These are phyloP conservation scores for Rhodotorula sp. DNA, from an alignment of 1,284 basidiomycete genomes.

Conservation along the genomic window DNA sequence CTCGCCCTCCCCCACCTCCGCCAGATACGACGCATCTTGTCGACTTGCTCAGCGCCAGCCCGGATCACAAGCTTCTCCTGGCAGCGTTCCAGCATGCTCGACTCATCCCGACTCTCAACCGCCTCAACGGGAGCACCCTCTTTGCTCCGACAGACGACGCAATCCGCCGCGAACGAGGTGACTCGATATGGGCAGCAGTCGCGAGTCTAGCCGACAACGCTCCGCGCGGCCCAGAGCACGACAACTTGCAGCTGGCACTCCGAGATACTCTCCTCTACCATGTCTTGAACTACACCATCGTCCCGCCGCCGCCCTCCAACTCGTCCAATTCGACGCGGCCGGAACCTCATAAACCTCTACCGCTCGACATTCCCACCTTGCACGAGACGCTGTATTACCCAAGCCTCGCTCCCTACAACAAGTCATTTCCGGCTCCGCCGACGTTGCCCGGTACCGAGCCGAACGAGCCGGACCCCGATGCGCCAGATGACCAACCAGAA, in stretches of 20 bases:
- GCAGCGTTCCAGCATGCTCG: constrained; percentile 77
- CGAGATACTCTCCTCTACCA: constrained; percentile 94
- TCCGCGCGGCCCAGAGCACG: constrained; percentile 47
- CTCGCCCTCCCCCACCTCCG: neutral
- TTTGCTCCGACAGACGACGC: constrained; percentile 96
- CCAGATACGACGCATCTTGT: constrained; percentile 55
- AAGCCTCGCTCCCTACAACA: constrained; percentile 52
- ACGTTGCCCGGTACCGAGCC: constrained; percentile 35
- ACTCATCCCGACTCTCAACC: constrained; percentile 87
- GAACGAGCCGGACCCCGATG: constrained; percentile 34
- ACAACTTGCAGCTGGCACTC: constrained; percentile 81
- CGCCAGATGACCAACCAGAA: constrained; percentile 48
- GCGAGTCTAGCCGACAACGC: constrained; percentile 1
- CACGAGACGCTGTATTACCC: constrained; percentile 60
- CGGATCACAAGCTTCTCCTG: constrained; percentile 61
- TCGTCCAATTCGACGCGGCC: constrained; percentile 47
- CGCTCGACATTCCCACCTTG: constrained; percentile 64
- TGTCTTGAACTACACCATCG: constrained; percentile 78
- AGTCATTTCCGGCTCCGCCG: constrained; percentile 33
- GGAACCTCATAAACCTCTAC: constrained; percentile 60
- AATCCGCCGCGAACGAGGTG: constrained; percentile 53
- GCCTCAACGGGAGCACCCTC: constrained; percentile 74
- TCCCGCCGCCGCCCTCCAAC: constrained; percentile 42
- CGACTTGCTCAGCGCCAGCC: constrained; percentile 62
- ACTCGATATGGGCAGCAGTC: constrained; percentile 17